Evolutionary conservation across 2,329 filamentous ascomycete genomes (phyloP), one percentile per base, ranked within the genome.

Genomic region (Epichloe gansuensis): DNA sequence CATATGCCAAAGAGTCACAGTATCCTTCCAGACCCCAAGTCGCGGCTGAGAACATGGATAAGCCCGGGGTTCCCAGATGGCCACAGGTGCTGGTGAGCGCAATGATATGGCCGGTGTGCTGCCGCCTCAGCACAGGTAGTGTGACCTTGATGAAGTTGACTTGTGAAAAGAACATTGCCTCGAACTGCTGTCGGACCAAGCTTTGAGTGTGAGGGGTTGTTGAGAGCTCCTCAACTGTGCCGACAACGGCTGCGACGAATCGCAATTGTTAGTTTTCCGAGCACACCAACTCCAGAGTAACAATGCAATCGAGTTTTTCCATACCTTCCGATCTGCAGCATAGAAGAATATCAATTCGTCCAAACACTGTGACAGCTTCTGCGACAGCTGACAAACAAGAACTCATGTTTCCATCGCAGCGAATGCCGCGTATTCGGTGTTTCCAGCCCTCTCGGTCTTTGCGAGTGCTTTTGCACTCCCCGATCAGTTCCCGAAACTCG

Each of bases 21-120:
- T 93, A 96, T 17, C 91, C 93, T 69, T 97, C 93, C 38, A 96
- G 78, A 1, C 89, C 93, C 89, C 91, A 96, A 39, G 89, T 90
- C 13, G 89, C 87, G 17, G 91, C 89, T 58, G 89, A 93, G 66
- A 95, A 93, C 74, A 94, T 87, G 52, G 88, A 80, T 71, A 97
- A 80, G 2, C 90, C 89, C 0, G 93, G 93, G 0, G 90, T 96
- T 38, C 90, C 91, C 54, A 97, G 84, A 67, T 96, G 91, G 3
- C 89, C 90, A 39, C 88, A 90, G 54, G 94, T 89, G 56, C 89
- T 91, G 6, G 89, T 93, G 48, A 97, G 76, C 51, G 94, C 80
- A 56, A 97, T 84, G 56, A 97, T 85, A 66, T 98, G 93, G 0
- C 93, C 93, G 8, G 84, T 89, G 59, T 85, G 83, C 63, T 90